Evolutionary conservation across 768 basidiomycete genomes (phyloP).

Genomic region (Mycena olivaceomarginata): DNA sequence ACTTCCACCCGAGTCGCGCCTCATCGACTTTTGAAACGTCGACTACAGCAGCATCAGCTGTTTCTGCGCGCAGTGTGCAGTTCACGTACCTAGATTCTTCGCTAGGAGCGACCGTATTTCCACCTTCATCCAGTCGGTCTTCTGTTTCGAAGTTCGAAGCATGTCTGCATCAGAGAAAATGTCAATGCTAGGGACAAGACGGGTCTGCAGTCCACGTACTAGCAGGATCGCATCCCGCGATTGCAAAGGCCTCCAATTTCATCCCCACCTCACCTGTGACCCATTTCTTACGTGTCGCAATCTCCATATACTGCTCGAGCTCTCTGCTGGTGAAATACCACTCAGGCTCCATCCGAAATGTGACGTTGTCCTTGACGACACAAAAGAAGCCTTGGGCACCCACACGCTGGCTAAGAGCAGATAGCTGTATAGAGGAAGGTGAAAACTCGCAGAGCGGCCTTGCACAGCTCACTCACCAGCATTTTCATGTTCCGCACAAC

Average conservation of each 20-base stretch:
- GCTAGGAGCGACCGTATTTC: background rate
- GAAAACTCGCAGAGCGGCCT: too few species aligned
- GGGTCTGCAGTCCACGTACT: slow-evolving; percentile 13
- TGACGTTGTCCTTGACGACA: slow-evolving; percentile 31
- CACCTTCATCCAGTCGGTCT: slow-evolving; percentile 11
- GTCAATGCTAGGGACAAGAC: background rate
- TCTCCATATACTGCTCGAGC: slow-evolving; percentile 42
- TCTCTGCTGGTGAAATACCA: slow-evolving; percentile 48
- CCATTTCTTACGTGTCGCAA: slow-evolving; percentile 38
- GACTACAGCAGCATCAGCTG: background rate
- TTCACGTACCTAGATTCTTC: slow-evolving; percentile 8
- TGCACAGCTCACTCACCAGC: background rate
- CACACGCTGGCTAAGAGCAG: slow-evolving; percentile 22
- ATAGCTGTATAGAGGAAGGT: background rate
- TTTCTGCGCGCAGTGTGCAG: background rate
- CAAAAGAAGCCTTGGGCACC: slow-evolving; percentile 38
- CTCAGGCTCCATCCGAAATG: slow-evolving; percentile 40
- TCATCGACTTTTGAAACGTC: background rate
- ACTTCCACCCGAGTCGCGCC: background rate
- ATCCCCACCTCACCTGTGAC: slow-evolving; percentile 31
- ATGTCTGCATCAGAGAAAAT: background rate
- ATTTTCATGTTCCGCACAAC: background rate
- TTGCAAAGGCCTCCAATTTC: slow-evolving; percentile 40
- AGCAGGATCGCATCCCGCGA: slow-evolving; percentile 39
- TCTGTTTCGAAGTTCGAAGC: slow-evolving; percentile 15